phyloP scores from a whole-genome alignment of 257 asterid genomes.

The Nicotiana paniculata region DNA sequence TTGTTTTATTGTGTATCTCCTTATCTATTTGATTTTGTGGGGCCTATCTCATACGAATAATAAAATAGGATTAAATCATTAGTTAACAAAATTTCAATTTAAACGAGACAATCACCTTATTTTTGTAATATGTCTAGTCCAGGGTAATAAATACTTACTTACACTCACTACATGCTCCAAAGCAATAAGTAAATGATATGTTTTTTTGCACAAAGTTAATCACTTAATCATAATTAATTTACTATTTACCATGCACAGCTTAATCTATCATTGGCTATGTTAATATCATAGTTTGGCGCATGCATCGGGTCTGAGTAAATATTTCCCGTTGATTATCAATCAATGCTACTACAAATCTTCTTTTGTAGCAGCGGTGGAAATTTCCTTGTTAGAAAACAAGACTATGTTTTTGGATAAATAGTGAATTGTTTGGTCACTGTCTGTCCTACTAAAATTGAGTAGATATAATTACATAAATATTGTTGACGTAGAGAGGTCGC shows the following conservation, averaged over 20 bases:
- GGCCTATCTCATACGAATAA: not conserved
- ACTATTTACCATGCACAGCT: not conserved
- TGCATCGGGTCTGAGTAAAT: not conserved
- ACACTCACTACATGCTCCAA: too few relatives aligned
- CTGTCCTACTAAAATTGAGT: not conserved
- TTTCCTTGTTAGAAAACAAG: too few relatives aligned
- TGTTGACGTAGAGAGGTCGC: not conserved
- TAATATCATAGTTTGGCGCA: not conserved
- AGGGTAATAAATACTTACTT: too few relatives aligned
- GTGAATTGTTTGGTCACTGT: not conserved
- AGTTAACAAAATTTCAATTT: too few relatives aligned
- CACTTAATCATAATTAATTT: too few relatives aligned
- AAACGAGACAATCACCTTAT: not conserved
- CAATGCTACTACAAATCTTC: too few relatives aligned
- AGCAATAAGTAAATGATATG: too few relatives aligned
- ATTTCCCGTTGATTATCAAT: too few relatives aligned
- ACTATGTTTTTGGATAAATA: not conserved
- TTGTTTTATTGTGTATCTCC: not conserved
- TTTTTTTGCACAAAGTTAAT: too few relatives aligned
- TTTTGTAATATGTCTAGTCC: too few relatives aligned
- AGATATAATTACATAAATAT: not conserved
- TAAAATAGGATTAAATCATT: not conserved
- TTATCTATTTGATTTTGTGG: constrained; percentile 2
- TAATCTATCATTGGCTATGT: too few relatives aligned
- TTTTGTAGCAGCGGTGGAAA: not conserved